Conservation (phyloP, 352 stramenopile genomes). For the Pythium sp. region DNA sequence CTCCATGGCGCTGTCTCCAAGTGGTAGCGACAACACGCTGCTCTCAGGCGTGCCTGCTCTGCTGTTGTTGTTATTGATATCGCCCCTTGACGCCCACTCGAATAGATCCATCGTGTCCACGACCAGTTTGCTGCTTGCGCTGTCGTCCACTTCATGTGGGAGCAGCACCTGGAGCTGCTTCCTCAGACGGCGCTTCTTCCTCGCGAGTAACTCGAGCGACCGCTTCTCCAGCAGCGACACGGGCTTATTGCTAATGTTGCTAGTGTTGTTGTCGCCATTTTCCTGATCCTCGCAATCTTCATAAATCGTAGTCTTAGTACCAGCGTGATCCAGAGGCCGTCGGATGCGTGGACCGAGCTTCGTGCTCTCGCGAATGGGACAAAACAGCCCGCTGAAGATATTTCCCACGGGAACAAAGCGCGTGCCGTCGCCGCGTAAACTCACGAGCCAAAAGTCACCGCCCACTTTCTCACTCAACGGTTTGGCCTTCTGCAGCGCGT, state of each 20-base stretch:
- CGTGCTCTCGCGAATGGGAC: conserved; percentile 75
- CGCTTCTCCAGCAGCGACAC: conserved; percentile 55
- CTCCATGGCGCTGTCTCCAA: not conserved
- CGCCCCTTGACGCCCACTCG: conserved; percentile 48
- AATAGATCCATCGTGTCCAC: conserved; percentile 68
- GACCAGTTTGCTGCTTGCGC: conserved; percentile 41
- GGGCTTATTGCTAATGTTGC: conserved; percentile 9
- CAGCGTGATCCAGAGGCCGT: conserved; percentile 50
- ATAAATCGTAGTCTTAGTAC: not conserved
- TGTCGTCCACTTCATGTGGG: conserved; percentile 60
- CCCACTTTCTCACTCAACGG: conserved; percentile 87
- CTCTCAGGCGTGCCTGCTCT: not conserved
- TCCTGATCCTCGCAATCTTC: conserved; percentile 8
- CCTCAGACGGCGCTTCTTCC: conserved; percentile 60
- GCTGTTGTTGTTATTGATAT: no score
- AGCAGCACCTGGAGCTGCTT: conserved; percentile 68
- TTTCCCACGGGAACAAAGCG: conserved; percentile 89
- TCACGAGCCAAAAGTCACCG: conserved; percentile 89
- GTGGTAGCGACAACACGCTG: not conserved
- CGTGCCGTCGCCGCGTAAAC: conserved; percentile 78
- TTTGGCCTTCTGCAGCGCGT: conserved; percentile 84
- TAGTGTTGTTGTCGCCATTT: conserved; percentile 12
- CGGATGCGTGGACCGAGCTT: conserved; percentile 48
- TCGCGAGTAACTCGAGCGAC: conserved; percentile 44
- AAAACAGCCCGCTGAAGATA: conserved; percentile 92